A percentile compares a stretch with the other conserved stretches of the same genome.
Conservation (phyloP, 2,329 filamentous ascomycete species). For the Fusarium fujikuroi region DNA sequence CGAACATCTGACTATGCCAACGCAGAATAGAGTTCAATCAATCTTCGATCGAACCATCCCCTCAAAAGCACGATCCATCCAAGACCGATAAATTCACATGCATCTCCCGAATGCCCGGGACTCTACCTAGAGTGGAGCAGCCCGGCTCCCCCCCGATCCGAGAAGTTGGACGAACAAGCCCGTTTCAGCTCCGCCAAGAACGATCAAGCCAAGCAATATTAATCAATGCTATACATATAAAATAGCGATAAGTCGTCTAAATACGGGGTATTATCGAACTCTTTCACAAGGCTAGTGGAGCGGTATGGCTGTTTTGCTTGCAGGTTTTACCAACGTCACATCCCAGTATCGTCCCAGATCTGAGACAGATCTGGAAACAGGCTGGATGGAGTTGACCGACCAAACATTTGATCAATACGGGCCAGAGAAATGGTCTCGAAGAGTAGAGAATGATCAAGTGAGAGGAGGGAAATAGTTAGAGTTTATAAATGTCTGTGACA, state of each 20-base stretch:
- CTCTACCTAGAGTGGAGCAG: neutral
- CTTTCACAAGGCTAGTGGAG: neutral
- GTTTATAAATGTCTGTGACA: neutral
- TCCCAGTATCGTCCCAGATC: constrained; percentile 5
- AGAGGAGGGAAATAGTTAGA: neutral
- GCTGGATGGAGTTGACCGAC: neutral
- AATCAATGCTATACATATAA: constrained; percentile 13
- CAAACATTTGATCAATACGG: neutral
- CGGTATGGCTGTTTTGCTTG: neutral
- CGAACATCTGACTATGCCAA: neutral
- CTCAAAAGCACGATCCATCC: neutral
- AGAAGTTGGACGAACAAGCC: neutral
- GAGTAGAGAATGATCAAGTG: too few relatives aligned
- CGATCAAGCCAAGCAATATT: neutral
- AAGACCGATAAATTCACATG: neutral
- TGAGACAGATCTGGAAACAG: constrained; percentile 24
- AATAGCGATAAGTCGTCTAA: neutral
- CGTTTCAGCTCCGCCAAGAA: constrained; percentile 6
- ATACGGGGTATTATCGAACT: neutral
- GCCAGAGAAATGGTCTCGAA: neutral
- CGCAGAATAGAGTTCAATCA: neutral
- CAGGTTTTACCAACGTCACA: constrained; percentile 33
- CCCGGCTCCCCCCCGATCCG: neutral
- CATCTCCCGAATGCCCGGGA: neutral
- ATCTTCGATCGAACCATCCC: neutral